Evolutionary conservation across 257 asterid species (phyloP), one percentile per base, ranked within the genome.

Genomic region (Petrea volubilis): DNA sequence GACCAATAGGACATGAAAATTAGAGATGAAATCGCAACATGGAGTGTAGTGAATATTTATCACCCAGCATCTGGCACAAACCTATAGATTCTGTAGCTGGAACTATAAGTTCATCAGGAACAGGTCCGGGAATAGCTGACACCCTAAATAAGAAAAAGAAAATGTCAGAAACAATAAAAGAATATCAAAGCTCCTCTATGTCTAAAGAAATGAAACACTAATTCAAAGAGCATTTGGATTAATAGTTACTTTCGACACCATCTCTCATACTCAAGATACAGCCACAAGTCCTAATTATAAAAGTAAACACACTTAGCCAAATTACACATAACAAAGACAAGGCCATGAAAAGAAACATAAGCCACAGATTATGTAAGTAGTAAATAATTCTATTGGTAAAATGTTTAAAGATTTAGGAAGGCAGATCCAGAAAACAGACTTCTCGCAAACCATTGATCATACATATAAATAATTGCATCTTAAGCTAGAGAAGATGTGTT

Each of bases 41-140:
- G 59, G 66, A 60, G 73, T 33, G 33, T 44, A 68, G 28, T 28
- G 11, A 67, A 79, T 46, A 62, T 17, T 31, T 33, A 27, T 40
- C 27, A 50, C 53, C 65, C 68, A 56, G 18, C 66, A 79, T 43
- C 29, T 40, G 68, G 17, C 43, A 75, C 92, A 20, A 73, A 89
- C 98, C 98, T 78, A 94, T 85, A 73, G 98, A 94, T 70, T 91
- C 90, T 36, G 95, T 74, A 23, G 81, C 88, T 21, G 97, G 96
- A 77, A 79, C 84, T 66, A 91, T 75, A 65, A 94, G 79, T 79
- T 94, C 97, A 79, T 94, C 98, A 46, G 97, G 98, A 74, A 86
- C 86, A 70, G 93, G 97, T 83, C 98, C 98, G 72, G 98, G 97
- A 74, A 94, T 86, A 71, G 85, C 83, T 14, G 98, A 92, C 38